Base-by-base conservation (phyloP, 441 rosid genomes). In the Corymbia calophylla region DNA sequence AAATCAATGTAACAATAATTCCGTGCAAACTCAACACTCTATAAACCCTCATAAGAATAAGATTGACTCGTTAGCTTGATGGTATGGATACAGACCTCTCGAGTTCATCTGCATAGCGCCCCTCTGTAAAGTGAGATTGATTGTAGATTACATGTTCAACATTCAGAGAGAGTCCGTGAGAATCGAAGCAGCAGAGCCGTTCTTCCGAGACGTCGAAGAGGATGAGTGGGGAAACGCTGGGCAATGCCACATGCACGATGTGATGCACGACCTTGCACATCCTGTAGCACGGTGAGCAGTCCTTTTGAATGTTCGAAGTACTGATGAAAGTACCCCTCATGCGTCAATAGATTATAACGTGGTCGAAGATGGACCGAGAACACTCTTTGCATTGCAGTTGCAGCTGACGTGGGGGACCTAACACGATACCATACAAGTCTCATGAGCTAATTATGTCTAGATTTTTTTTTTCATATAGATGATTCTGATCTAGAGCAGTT, bases 401-500 rank as follows among this genome's bases (percentile, higher is more conserved):
- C 44, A 39, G 44, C 44, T 5, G 44, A 39, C 44, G 6, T 39
- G 44, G 44, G 5, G 44, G 44, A 39, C 44, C 44, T 39, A 39
- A 39, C n/a, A 1, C 18, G 4, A 27, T 15, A 60, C 11, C 66
- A 15, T 27, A n/a, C 16, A 64, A n/a, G 18, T 29, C 18, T n/a
- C 5, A 6, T 14, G 18, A 29, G 32, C 15, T 17, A 62, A 27
- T 62, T n/a, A 64, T 29, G 35, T 64, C 19, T 64, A 64, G 5
- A n/a, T 14, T 29, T 64, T n/a, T 64, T 2, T 14, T 7, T 0
- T 0, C n/a, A 29, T 64, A 64, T 14, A 64, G 5, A 9, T 64
- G 32, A 0, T 1, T 64, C 1, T 64, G 16, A 14, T 2, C 0
- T 14, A 14, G 0, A 64, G 70, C 31, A n/a, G 9, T 64, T 31